Evolutionary conservation across 345 rosid species (phyloP).

Genomic region (Diplotaxis tenuifolia): DNA sequence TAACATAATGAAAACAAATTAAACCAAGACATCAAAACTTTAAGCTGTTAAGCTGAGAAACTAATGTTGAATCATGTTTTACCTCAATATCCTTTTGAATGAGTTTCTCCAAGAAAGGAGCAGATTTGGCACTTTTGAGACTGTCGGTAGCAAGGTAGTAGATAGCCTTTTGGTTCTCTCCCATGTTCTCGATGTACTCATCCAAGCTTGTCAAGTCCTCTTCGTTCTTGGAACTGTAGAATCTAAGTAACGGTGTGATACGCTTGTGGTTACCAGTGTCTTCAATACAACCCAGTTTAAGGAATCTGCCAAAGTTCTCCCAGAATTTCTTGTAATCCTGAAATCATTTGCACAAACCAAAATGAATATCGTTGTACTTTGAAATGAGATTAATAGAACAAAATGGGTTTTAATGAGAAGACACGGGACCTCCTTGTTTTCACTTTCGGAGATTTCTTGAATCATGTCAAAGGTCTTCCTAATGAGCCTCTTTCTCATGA

Average conservation of each 20-base stretch:
- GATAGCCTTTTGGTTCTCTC: constrained; percentile 90
- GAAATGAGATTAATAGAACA: not conserved
- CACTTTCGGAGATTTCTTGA: constrained; percentile 80
- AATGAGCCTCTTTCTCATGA: constrained; percentile 97
- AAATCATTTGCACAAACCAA: constrained; percentile 22
- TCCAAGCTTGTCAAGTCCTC: constrained; percentile 80
- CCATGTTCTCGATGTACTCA: constrained; percentile 91
- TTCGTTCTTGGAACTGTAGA: constrained; percentile 80
- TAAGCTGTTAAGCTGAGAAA: not conserved
- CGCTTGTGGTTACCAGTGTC: constrained; percentile 98
- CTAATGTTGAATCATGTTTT: constrained; percentile 7
- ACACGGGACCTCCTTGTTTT: constrained; percentile 72
- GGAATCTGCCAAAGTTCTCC: constrained; percentile 94
- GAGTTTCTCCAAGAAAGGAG: constrained; percentile 96
- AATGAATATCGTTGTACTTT: not conserved
- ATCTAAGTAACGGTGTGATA: constrained; percentile 76
- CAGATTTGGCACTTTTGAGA: constrained; percentile 86
- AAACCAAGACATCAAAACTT: not conserved
- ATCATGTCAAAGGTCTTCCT: constrained; percentile 97
- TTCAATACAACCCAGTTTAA: constrained; percentile 92
- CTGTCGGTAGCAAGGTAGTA: constrained; percentile 94
- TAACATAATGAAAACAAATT: not conserved
- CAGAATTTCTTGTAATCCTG: constrained; percentile 98
- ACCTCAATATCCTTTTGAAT: constrained; percentile 94
- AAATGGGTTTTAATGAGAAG: not conserved